Evolutionary conservation across 805 yeast genomes (phyloP).

Genomic region (Phaffomyces opuntiae): DNA sequence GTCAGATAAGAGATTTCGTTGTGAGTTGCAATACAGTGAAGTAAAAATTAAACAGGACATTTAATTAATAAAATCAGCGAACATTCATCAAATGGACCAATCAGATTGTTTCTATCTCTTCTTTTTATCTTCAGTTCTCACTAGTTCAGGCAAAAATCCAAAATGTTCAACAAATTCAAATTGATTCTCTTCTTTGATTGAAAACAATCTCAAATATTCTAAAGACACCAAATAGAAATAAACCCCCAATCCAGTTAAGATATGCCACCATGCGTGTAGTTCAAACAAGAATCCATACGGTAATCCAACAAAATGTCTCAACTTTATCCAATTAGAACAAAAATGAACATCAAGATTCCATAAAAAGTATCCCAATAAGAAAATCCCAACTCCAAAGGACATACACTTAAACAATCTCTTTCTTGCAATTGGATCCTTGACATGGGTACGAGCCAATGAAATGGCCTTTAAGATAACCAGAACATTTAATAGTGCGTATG

Average conservation of each 20-base stretch:
- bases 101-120: not conserved
- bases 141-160: slow-evolving; percentile 48
- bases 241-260: slow-evolving; percentile 79
- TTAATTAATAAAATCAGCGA: too few relatives aligned
- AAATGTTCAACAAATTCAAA: slow-evolving; percentile 54
- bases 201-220: slow-evolving; percentile 65
- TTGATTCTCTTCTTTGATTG: slow-evolving; percentile 47
- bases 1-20: too few relatives aligned
- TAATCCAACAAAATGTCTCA: slow-evolving; percentile 64
- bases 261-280: slow-evolving; percentile 98
- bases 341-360: slow-evolving; percentile 89
- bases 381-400: slow-evolving; percentile 51
- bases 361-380: slow-evolving; percentile 66
- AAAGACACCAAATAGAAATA: slow-evolving; percentile 77
- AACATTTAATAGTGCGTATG: slow-evolving; percentile 75
- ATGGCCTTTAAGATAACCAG: slow-evolving; percentile 59
- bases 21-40: too few relatives aligned
- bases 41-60: too few relatives aligned
- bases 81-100: not conserved
- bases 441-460: slow-evolving; percentile 42
- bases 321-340: slow-evolving; percentile 50
- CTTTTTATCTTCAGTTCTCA: not conserved
- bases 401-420: slow-evolving; percentile 49
- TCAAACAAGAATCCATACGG: slow-evolving; percentile 85
- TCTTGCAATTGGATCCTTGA: slow-evolving; percentile 41